Conservation (phyloP, 371 early-diverging fungal species). For the Aphelidium insulamus region DNA sequence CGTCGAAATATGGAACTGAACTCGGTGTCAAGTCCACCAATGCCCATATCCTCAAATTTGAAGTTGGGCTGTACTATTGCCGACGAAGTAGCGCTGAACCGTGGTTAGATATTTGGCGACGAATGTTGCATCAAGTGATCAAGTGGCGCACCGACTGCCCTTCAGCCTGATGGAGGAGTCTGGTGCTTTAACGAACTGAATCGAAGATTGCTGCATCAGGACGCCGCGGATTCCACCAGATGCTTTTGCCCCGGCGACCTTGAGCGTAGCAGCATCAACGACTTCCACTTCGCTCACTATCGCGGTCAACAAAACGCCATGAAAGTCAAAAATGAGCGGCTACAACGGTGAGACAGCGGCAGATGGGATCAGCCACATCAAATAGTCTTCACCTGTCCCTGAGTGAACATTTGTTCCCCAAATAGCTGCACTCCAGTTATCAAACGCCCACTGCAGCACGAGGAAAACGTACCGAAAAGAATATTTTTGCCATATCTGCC, state of each 20-base stretch:
- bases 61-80: constrained; percentile 80
- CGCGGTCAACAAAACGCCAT: constrained; percentile 40
- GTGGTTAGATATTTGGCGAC: constrained; percentile 1
- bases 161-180: constrained; percentile 52
- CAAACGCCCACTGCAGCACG: background rate
- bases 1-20: constrained; percentile 95
- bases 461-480: constrained; percentile 21
- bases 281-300: constrained; percentile 27
- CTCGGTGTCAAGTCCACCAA: constrained; percentile 97
- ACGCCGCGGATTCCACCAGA: constrained; percentile 29
- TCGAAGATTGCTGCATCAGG: constrained; percentile 37
- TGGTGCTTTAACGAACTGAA: constrained; percentile 40
- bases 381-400: constrained; percentile 20
- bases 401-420: constrained; percentile 47
- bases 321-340: constrained; percentile 53
- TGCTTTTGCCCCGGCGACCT: constrained; percentile 5
- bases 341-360: constrained; percentile 2
- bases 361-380: background rate
- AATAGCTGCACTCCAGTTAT: constrained; percentile 16
- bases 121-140: background rate
- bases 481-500: constrained; percentile 40
- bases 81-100: constrained; percentile 12
- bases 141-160: constrained; percentile 23
- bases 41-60: constrained; percentile 96
- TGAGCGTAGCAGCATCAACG: constrained; percentile 32